Percentiles rank a stretch among this genome's conserved stretches.
Conservation (phyloP, 305 asterid genomes). For the Withania somnifera region DNA sequence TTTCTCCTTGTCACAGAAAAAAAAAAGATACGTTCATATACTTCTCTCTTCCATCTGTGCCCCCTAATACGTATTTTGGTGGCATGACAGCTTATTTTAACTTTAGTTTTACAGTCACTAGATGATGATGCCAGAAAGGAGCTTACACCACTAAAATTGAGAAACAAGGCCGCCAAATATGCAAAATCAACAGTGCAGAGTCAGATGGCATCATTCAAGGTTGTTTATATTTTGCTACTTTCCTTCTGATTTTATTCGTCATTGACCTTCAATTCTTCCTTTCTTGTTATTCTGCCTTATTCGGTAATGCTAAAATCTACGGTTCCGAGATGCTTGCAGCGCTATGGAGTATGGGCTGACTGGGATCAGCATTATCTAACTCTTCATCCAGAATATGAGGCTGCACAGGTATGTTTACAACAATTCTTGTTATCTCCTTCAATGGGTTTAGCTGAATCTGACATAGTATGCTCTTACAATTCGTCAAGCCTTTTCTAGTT, state of each 20-base stretch:
- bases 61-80: background rate
- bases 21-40: background rate
- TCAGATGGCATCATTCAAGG: constrained; percentile 97
- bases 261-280: background rate
- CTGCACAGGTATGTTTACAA: constrained; percentile 71
- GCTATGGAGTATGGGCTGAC: constrained; percentile 92
- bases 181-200: constrained; percentile 81
- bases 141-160: constrained; percentile 88
- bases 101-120: constrained; percentile 89
- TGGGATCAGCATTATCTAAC: constrained; percentile 97
- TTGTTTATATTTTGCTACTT: constrained; percentile 13
- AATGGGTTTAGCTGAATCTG: constrained; percentile 7
- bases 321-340: constrained; percentile 31
- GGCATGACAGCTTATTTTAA: constrained; percentile 21
- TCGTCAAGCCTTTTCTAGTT: background rate
- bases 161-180: constrained; percentile 91
- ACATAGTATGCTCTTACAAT: background rate
- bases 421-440: background rate
- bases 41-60: background rate
- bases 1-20: background rate
- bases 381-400: constrained; percentile 98
- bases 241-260: background rate
- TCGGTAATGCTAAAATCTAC: constrained; percentile 7
- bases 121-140: constrained; percentile 83
- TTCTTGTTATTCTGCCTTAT: background rate